Conservation (phyloP, 1,284 basidiomycete species). For the Caloboletus firmus region DNA sequence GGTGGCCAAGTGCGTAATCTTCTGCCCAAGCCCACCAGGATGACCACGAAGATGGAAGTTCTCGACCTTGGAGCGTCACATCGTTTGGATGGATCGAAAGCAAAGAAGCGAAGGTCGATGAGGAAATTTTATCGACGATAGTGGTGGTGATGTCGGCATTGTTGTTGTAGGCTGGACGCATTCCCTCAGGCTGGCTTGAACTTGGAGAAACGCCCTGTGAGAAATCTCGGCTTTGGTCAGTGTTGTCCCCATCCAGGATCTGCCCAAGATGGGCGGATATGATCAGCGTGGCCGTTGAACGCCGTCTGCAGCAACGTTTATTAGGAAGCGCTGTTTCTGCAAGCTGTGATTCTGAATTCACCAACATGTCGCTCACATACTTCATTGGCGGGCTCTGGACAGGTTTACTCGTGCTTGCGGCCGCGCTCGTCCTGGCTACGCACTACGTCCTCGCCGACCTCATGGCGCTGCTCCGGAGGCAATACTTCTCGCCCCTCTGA, state of each 20-base stretch:
- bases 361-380: background rate
- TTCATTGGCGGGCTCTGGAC: background rate
- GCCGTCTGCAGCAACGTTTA: background rate
- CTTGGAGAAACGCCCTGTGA: no score
- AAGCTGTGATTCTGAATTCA: background rate
- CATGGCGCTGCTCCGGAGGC: conserved; percentile 36
- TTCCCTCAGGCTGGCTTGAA: background rate
- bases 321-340: background rate
- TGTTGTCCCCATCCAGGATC: background rate
- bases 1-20: conserved; percentile 1
- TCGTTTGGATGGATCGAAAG: conserved; percentile 34
- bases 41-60: conserved; percentile 23
- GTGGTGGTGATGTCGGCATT: conserved; percentile 6
- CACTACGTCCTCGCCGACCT: conserved; percentile 35
- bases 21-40: conserved; percentile 35
- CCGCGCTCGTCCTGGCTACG: conserved; percentile 1
- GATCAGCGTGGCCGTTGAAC: background rate
- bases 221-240: background rate
- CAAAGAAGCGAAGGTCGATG: conserved; percentile 21
- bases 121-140: conserved; percentile 20
- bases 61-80: conserved; percentile 9
- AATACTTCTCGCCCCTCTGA: conserved; percentile 41
- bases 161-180: background rate
- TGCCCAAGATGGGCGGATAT: background rate
- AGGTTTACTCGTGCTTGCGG: background rate